phyloP scores from a whole-genome alignment of 1,284 basidiomycete species.

The Rhodotorula mucilaginosa region DNA sequence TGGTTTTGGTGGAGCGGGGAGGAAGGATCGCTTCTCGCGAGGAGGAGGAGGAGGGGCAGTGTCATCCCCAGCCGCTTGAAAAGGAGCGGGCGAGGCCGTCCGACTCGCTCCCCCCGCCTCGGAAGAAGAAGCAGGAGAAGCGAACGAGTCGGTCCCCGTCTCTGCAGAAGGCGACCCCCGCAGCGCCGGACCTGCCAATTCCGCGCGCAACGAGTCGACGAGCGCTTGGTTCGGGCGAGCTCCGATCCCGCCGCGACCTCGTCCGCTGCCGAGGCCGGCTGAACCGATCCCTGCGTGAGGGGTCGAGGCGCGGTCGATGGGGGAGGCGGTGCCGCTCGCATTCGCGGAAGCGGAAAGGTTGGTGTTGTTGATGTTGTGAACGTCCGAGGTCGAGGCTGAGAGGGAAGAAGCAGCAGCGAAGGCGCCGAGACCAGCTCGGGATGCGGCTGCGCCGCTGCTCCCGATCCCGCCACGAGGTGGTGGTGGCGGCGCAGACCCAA shows the following conservation, averaged over 20 bases:
- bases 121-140: not conserved
- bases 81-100: conserved; percentile 7
- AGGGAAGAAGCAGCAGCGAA: not conserved
- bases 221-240: conserved; percentile 16
- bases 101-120: not conserved
- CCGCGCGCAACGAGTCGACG: conserved; percentile 9
- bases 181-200: conserved; percentile 10
- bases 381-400: not conserved
- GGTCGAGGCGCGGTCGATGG: conserved; percentile 2
- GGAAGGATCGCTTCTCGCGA: conserved; percentile 35
- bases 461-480: conserved; percentile 3
- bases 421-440: not conserved
- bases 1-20: conserved; percentile 15
- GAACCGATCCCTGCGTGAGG: conserved; percentile 16
- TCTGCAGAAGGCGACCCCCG: not conserved
- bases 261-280: conserved; percentile 2
- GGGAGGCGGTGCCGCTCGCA: not conserved
- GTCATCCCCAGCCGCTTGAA: not conserved
- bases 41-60: not conserved
- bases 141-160: not conserved
- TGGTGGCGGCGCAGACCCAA: not conserved
- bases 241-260: conserved; percentile 8
- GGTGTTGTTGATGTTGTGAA: not conserved
- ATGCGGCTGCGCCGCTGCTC: not conserved
- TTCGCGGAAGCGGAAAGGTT: not conserved